These are phyloP conservation scores for Gossypium gossypioides DNA, from an alignment of 441 rosid species.

Conservation along the genomic window DNA sequence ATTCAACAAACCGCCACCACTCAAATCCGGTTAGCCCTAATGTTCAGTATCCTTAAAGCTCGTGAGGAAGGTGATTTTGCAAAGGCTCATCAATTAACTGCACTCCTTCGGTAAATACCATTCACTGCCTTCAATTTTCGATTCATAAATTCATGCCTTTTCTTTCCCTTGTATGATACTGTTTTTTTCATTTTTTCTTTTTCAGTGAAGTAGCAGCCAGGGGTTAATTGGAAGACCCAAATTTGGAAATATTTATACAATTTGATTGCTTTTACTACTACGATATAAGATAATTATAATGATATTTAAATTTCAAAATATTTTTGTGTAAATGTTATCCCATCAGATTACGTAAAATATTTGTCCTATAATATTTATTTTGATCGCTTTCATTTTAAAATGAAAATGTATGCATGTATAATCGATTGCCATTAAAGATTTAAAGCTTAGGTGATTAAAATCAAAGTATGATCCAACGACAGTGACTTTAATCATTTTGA, in stretches of 20 bases:
- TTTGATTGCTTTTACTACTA: too few relatives aligned
- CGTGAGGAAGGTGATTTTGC: neutral
- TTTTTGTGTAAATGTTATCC: too few relatives aligned
- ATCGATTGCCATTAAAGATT: accelerated
- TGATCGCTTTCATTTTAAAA: too few relatives aligned
- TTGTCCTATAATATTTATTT: too few relatives aligned
- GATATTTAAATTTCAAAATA: too few relatives aligned
- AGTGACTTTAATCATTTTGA: too few relatives aligned
- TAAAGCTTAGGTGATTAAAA: too few relatives aligned
- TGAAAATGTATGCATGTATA: too few relatives aligned
- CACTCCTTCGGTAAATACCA: neutral
- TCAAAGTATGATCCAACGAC: too few relatives aligned
- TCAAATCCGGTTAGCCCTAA: neutral
- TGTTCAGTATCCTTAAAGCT: constrained; percentile 3
- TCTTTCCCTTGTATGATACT: neutral
- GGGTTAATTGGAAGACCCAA: neutral
- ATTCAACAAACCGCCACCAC: neutral
- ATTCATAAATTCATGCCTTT: neutral
- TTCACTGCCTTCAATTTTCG: neutral
- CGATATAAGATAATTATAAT: too few relatives aligned
- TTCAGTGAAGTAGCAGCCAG: neutral
- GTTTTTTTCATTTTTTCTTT: neutral
- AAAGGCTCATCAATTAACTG: neutral
- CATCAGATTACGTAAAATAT: too few relatives aligned
- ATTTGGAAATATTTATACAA: too few relatives aligned